Percentiles rank a stretch among this genome's conserved stretches.
Conservation (phyloP, 1,284 basidiomycete species). For the Cutaneotrichosporon sp. region DNA sequence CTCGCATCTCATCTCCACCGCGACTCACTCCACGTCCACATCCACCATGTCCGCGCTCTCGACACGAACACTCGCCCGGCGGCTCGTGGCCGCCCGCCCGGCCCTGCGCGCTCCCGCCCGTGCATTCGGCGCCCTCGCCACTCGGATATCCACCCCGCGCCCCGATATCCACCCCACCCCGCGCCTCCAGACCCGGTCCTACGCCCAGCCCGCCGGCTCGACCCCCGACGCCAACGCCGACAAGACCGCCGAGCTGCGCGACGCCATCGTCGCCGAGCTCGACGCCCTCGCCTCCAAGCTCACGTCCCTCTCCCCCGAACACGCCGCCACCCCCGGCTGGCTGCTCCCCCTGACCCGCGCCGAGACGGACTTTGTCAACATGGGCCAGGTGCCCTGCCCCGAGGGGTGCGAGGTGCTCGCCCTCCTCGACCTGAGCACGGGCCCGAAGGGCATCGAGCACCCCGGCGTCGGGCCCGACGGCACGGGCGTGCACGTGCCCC, state of each 20-base stretch:
- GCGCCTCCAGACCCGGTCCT: neutral
- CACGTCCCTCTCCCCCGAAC: neutral
- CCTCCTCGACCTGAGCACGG: slow-evolving; percentile 20
- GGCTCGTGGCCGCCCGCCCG: too few relatives aligned
- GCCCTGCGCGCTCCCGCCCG: too few relatives aligned
- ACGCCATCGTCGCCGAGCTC: neutral
- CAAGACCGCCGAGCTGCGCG: neutral
- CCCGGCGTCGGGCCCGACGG: slow-evolving; percentile 16
- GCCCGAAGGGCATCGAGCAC: neutral
- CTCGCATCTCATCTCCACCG: too few relatives aligned
- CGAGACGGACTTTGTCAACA: slow-evolving; percentile 23
- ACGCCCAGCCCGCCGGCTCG: neutral
- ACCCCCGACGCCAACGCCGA: neutral
- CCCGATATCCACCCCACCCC: too few relatives aligned
- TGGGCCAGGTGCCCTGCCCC: slow-evolving; percentile 22
- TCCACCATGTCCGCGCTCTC: too few relatives aligned
- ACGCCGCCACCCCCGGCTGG: neutral
- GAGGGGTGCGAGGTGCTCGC: slow-evolving; percentile 16
- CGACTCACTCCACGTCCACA: too few relatives aligned
- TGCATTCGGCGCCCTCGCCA: too few relatives aligned
- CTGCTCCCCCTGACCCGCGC: slow-evolving; percentile 16
- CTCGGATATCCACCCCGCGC: too few relatives aligned
- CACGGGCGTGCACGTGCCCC: slow-evolving; percentile 21
- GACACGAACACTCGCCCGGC: too few relatives aligned
- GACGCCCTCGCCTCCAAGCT: neutral